Evolutionary conservation across 192 early-diverging fungal species (phyloP).

Genomic region (Podila minutissima): DNA sequence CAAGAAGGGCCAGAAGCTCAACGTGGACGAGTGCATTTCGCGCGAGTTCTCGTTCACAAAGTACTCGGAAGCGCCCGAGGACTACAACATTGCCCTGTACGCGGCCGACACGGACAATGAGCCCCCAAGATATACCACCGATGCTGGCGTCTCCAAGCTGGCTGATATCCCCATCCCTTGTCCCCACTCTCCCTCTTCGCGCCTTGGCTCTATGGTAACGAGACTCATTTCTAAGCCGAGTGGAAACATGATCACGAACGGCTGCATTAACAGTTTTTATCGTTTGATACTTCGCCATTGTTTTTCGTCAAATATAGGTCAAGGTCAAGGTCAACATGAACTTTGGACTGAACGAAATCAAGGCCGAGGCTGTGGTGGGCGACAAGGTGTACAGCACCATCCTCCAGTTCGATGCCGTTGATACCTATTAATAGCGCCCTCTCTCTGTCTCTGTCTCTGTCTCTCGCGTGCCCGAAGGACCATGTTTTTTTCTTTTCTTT

Average conservation of each 20-base stretch:
- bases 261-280: too few species aligned
- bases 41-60: constrained; percentile 46
- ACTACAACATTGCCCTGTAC: constrained; percentile 38
- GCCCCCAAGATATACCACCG: constrained; percentile 42
- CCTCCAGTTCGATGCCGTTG: constrained; percentile 27
- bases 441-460: not conserved
- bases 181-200: constrained; percentile 21
- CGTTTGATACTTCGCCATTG: not conserved
- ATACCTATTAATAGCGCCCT: constrained; percentile 6
- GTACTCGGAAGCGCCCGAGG: constrained; percentile 38
- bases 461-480: too few species aligned
- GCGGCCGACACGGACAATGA: constrained; percentile 34
- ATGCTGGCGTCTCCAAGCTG: constrained; percentile 38
- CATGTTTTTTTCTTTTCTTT: too few species aligned
- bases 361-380: constrained; percentile 53
- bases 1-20: constrained; percentile 40
- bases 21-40: constrained; percentile 31
- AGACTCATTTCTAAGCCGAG: not conserved
- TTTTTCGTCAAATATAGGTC: constrained; percentile 17
- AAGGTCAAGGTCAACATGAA: constrained; percentile 57
- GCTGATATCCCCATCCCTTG: constrained; percentile 47
- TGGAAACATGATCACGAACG: not conserved
- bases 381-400: constrained; percentile 53
- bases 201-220: constrained; percentile 22
- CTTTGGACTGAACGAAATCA: constrained; percentile 60